Base-by-base conservation (phyloP, 257 asterid genomes). In the Paulownia fortunei region DNA sequence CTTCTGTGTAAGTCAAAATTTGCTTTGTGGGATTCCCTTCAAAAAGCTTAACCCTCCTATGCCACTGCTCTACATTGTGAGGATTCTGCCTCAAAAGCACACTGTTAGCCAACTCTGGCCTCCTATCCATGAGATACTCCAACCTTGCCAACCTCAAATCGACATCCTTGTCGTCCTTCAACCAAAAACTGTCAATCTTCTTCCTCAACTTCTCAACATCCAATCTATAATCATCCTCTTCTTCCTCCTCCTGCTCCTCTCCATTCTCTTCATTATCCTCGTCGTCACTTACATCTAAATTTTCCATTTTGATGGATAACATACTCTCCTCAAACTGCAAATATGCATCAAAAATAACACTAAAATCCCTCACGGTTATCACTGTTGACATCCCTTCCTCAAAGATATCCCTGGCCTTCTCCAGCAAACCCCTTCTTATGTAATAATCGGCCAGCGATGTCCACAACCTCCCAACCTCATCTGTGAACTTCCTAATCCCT, bases 41-140 rank as follows among this genome's bases (percentile, higher is more conserved):
- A 27, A 96, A 96, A 66, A 93, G 96, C 88, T 93, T 93, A 67
- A 92, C 94, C 69, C 99, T 86, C 60, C 98, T 85, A 75, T 96
- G 99, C 99, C 99, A 96, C 79, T 93, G 97, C 86, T 96, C 99
- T 79, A 93, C 98, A 79, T 96, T 93, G 77, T 93, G 98, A 6
- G 98, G 99, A 71, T 96, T 96, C 82, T 93, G 97, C 77, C 99
- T 91, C 86, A 96, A 85, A 73, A 93, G 98, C 76, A 96, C 99
- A 69, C 98, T 93, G 79, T 96, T 96, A 34, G 98, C 99, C 76
- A 96, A 84, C 83, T 93, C 99, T 9, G 98, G 99, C 87, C 99
- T 91, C 88, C 99, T 91, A 72, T 95, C 99, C 97, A 95, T 92
- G 83, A 90, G 85, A 86, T 91, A 59, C 80, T 93, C 99, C 88